These are phyloP conservation scores for Aegilops bicornis DNA, from an alignment of 176 grass and related monocot species.

Conservation along the genomic window DNA sequence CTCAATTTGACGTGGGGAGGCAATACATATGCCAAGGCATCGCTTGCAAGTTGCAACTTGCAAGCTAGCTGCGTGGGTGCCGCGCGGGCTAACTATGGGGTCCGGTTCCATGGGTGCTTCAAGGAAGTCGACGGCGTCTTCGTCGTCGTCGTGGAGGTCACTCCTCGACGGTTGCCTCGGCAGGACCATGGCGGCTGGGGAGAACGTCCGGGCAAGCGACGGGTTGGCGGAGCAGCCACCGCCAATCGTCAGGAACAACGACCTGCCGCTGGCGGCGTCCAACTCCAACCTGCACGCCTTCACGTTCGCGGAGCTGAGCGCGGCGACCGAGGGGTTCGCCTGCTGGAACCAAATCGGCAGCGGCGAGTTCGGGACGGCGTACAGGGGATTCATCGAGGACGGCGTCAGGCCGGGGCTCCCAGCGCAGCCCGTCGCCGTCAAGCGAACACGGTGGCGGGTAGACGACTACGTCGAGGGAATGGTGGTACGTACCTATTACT, in stretches of 20 bases:
- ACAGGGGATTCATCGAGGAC: neutral
- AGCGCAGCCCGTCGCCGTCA: neutral
- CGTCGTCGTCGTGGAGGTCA: neutral
- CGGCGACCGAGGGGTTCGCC: neutral
- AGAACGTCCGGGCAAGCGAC: neutral
- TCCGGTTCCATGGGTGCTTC: neutral
- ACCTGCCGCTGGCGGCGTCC: neutral
- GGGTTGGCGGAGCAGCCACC: neutral
- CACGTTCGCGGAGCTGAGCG: neutral
- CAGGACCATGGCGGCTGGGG: neutral
- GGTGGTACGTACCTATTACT: neutral
- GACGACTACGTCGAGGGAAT: neutral
- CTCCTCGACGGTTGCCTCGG: neutral
- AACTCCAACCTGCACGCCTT: neutral
- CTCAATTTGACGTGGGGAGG: no score
- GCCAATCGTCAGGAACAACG: neutral
- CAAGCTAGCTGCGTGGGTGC: no score
- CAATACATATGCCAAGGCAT: no score
- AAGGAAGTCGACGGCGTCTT: neutral
- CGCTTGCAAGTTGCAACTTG: no score
- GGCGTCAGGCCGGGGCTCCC: neutral
- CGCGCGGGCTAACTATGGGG: neutral
- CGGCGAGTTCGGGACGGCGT: neutral
- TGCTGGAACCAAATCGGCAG: neutral
- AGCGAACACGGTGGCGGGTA: neutral